These are phyloP conservation scores for Auricularia sp. DNA, from an alignment of 768 basidiomycete species.

Conservation along the genomic window DNA sequence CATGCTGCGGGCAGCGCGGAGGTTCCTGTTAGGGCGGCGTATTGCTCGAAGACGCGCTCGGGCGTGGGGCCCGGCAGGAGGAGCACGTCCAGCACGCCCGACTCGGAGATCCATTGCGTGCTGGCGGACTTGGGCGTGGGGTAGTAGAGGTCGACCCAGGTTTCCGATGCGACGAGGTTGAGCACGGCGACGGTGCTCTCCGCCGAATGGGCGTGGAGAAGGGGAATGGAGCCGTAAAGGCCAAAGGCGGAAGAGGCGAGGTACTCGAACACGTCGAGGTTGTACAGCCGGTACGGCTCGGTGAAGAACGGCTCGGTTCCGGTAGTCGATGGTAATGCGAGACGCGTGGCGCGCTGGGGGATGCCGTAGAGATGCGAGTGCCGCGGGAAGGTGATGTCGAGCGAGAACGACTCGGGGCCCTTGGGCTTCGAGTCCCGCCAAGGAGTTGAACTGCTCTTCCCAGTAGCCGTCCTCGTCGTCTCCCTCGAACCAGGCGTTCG, in stretches of 20 bases:
- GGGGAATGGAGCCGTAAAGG: constrained; percentile 84
- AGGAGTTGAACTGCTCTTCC: constrained; percentile 79
- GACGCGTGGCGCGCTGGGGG: constrained; percentile 86
- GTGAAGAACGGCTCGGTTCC: constrained; percentile 67
- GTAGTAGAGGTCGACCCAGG: constrained; percentile 87
- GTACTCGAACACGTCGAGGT: constrained; percentile 95
- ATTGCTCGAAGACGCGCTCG: constrained; percentile 73
- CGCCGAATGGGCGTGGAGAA: constrained; percentile 86
- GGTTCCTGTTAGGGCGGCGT: constrained; percentile 73
- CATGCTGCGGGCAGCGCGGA: constrained; percentile 84
- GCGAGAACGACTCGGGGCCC: constrained; percentile 86
- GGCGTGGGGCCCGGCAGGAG: constrained; percentile 87
- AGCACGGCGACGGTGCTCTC: constrained; percentile 86
- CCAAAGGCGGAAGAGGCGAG: constrained; percentile 66
- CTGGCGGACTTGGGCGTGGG: constrained; percentile 55
- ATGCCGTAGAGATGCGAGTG: constrained; percentile 91
- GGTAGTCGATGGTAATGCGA: constrained; percentile 80
- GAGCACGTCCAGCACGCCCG: constrained; percentile 90
- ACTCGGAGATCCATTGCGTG: constrained; percentile 97
- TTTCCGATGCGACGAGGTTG: constrained; percentile 80
- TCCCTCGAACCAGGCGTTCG: constrained; percentile 73
- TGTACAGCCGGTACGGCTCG: constrained; percentile 93
- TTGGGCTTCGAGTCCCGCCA: constrained; percentile 95
- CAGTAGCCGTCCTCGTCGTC: constrained; percentile 74
- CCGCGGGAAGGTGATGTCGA: constrained; percentile 90